Conservation (phyloP, 148 eudicot genomes). For the Rhododendron molle region DNA sequence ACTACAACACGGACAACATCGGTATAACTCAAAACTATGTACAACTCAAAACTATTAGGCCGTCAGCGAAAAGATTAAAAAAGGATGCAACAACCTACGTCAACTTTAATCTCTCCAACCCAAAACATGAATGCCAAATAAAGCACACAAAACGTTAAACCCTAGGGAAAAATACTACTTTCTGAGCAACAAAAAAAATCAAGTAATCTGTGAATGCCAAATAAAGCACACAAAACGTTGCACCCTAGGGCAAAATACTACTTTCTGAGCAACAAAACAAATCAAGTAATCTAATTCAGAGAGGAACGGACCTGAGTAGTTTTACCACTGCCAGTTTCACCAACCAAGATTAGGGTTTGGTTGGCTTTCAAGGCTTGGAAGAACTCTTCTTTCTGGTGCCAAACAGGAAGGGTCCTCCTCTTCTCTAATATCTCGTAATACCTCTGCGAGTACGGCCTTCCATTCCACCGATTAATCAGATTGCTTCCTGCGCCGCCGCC, state of each 20-base stretch:
- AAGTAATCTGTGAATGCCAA: neutral
- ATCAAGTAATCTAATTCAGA: neutral
- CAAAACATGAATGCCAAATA: neutral
- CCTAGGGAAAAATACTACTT: neutral
- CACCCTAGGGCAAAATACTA: neutral
- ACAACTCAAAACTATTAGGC: neutral
- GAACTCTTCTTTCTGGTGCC: conserved; percentile 94
- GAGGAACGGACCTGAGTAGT: conserved; percentile 74
- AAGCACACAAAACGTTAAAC: neutral
- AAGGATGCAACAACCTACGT: neutral
- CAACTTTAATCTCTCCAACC: neutral
- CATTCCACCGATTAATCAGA: conserved; percentile 68
- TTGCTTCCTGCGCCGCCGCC: conserved; percentile 3
- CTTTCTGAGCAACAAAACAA: neutral
- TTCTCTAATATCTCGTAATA: conserved; percentile 84
- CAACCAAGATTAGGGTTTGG: conserved; percentile 77
- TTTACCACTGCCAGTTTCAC: conserved; percentile 99
- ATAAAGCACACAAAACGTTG: neutral
- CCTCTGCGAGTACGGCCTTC: conserved; percentile 55
- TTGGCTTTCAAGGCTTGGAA: conserved; percentile 48
- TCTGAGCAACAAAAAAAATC: neutral
- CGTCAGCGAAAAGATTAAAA: neutral
- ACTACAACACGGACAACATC: neutral
- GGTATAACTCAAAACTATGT: neutral
- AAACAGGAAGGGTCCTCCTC: conserved; percentile 81